Base-by-base conservation (phyloP, 2,329 filamentous ascomycete genomes). In the Ceratocystis ficicola region DNA sequence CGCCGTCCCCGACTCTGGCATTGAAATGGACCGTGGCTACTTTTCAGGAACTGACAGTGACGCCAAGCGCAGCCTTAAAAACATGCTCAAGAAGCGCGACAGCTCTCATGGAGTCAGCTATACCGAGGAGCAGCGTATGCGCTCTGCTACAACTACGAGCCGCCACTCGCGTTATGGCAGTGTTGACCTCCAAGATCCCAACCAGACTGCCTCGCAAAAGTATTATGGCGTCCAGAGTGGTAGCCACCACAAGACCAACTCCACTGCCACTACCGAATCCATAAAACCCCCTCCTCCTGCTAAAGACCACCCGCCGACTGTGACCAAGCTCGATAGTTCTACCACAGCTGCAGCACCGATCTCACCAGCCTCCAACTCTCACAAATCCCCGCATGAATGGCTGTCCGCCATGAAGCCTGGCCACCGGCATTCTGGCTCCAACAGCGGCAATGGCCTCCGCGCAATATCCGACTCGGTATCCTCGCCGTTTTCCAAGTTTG, bases 21-120 rank as follows among this genome's bases (percentile, higher is more conserved):
- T 78, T 28, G 89, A 95, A 68, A 75, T 90, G 17, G 94, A 97
- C 71, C 84, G 90, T 44, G 93, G 92, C 28, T 97, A 97, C 74
- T 96, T 96, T 73, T 96, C 93, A 6, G 90, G 92, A 2, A 88
- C 88, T 17, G 93, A 97, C 72, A 79, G 86, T 10, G 91, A 96
- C 69, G 83, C 83, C 55, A 67, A 67, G 62, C 65, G 63, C 57
- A 84, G 87, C 67, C 85, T 83, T 71, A 83, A 89, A 59, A 95
- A 90, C 72, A 80, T 94, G 60, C 78, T 96, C 69, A 62, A 89
- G 74, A 95, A 94, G 76, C 86, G 89, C 66, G 83, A 85, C 68
- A 86, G 83, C 68, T 75, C 67, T 61, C 44, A 64, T 32, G 52
- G 44, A 5, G 44, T 52, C 41, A 95, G 89, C 75, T 88, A 90